Evolutionary conservation across 441 rosid species (phyloP).

Genomic region (Adansonia grandidieri): DNA sequence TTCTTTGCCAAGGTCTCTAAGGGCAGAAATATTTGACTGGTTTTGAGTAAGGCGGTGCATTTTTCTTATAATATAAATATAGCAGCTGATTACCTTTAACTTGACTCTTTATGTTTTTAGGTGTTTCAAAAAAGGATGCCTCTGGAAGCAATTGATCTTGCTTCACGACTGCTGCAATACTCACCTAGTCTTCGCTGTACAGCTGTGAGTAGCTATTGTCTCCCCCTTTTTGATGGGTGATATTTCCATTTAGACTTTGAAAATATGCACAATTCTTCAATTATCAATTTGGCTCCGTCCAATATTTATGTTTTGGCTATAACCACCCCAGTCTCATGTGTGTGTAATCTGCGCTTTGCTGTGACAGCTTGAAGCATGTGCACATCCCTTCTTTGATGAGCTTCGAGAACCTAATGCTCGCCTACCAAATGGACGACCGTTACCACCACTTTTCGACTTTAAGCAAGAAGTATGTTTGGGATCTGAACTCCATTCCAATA

Average conservation of each 20-base stretch:
- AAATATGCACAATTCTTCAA: neutral
- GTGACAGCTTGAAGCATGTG: conserved; percentile 71
- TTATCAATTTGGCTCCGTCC: neutral
- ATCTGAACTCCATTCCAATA: neutral
- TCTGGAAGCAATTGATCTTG: too few species aligned
- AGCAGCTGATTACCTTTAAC: too few species aligned
- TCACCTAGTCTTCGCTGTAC: too few species aligned
- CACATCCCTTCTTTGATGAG: conserved; percentile 76
- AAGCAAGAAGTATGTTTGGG: conserved; percentile 65
- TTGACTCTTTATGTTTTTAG: too few species aligned
- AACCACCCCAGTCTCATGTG: neutral
- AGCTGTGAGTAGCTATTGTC: too few species aligned
- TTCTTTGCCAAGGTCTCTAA: too few species aligned
- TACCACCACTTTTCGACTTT: conserved; percentile 72
- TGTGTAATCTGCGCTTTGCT: neutral
- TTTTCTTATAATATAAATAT: too few species aligned
- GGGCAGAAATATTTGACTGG: too few species aligned
- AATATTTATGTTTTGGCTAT: neutral
- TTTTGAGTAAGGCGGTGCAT: too few species aligned
- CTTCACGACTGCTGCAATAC: too few species aligned
- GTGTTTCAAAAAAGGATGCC: too few species aligned
- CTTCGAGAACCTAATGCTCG: conserved; percentile 70
- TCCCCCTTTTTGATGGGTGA: too few species aligned
- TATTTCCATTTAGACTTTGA: neutral
- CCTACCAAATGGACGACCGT: conserved; percentile 62